A percentile compares a stretch with the other conserved stretches of the same genome.
Evolutionary conservation across 176 grass and related monocot species (phyloP).

Genomic region (Coix lacrymajobi): DNA sequence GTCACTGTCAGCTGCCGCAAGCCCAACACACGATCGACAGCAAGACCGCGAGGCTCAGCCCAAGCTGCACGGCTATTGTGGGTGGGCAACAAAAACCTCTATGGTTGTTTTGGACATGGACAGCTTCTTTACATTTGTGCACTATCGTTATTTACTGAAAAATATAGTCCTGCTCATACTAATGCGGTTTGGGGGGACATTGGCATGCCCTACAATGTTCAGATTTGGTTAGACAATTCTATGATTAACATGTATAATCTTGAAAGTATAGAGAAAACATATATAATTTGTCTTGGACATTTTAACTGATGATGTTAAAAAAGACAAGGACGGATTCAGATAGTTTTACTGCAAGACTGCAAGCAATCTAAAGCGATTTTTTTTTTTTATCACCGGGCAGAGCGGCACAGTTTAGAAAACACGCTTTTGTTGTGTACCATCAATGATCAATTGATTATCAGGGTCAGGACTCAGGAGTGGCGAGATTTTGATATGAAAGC

Average conservation of each 20-base stretch:
- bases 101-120: background rate
- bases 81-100: no score
- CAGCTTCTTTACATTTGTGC: no score
- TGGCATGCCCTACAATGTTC: no score
- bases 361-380: background rate
- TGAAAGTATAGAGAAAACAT: no score
- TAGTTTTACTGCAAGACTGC: background rate
- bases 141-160: no score
- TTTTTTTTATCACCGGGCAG: accelerated
- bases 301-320: no score
- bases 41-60: background rate
- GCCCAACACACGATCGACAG: conserved; percentile 8
- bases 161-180: no score
- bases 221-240: no score
- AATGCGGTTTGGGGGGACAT: no score
- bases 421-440: background rate
- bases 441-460: background rate
- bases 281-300: no score
- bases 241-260: no score
- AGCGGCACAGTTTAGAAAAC: background rate
- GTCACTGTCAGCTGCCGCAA: background rate
- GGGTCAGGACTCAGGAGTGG: background rate
- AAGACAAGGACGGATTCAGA: background rate
- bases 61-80: background rate
- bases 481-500: conserved; percentile 23